Evolutionary conservation across 768 basidiomycete genomes (phyloP), one percentile per base, ranked within the genome.

Genomic region (Kwoniella shandongensis): DNA sequence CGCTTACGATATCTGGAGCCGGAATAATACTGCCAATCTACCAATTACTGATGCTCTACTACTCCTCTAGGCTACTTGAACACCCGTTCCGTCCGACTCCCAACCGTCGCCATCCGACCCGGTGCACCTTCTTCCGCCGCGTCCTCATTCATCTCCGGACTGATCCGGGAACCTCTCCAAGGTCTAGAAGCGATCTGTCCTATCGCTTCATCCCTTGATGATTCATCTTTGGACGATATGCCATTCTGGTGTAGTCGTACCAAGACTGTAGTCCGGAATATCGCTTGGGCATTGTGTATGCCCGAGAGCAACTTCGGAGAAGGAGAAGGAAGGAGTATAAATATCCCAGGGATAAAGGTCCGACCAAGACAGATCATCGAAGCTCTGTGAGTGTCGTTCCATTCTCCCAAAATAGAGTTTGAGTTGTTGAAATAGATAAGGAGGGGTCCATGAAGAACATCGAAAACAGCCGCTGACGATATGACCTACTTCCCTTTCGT

Each of bases 311-410:
- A 67, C 8, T 81, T 84, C 57, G 61, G 61, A 15, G 44, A 64
- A 44, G 58, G 51, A 32, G 44, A 36, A 54, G 81, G 80, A 0
- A 79, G 84, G 50, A 81, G 82, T 6, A 80, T 85, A 32, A 84
- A 82, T 61, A 70, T 84, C 2, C 85, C 85, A 1, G 85, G 85
- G 0, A 83, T 85, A 71, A 83, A 81, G 3, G 78, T 82, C 10
- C 83, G 81, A 2, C 80, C 84, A 1, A 79, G 81, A 32, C 81
- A 83, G 42, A 83, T 83, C 72, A 73, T 86, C 12, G 69, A 79
- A 13, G 83, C 84, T 7, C 76, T 86, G 73, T 75, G 54, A 66
- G 74, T 70, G n/a, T n/a, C n/a, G n/a, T n/a, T n/a, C n/a, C n/a
- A n/a, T n/a, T n/a, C n/a, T n/a, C n/a, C n/a, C n/a, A n/a, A n/a